Percentiles rank a stretch among this genome's conserved stretches.
These are phyloP conservation scores for Aspergillus steynii DNA, from an alignment of 495 filamentous ascomycete species.

Conservation along the genomic window DNA sequence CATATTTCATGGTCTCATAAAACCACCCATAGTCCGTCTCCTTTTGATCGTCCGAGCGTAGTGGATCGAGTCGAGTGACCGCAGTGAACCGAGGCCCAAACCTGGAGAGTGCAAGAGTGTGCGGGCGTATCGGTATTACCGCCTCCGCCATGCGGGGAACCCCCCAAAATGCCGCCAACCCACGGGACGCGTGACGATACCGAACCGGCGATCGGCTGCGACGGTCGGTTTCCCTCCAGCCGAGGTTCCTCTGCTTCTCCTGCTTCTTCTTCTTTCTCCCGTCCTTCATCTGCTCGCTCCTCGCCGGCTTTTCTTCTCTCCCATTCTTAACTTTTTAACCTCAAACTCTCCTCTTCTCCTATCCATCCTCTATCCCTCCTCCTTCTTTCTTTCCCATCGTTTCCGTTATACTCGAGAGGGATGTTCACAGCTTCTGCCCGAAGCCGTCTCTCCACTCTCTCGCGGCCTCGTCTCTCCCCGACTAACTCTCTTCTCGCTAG, in stretches of 20 bases:
- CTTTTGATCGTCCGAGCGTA: too few relatives aligned
- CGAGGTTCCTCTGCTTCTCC: conserved; percentile 23
- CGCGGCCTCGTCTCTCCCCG: conserved; percentile 43
- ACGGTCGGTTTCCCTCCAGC: conserved; percentile 13
- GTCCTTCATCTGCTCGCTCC: conserved; percentile 18
- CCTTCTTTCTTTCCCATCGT: conserved; percentile 10
- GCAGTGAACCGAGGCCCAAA: conserved; percentile 3
- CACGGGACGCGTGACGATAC: conserved; percentile 11
- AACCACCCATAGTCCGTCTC: too few relatives aligned
- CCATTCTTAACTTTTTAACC: conserved; percentile 13
- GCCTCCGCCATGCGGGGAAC: background rate
- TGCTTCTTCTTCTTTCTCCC: conserved; percentile 18
- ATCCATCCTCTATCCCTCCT: conserved; percentile 10
- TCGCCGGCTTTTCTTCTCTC: conserved; percentile 11
- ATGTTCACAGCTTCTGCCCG: conserved; percentile 52
- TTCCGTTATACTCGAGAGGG: conserved; percentile 30
- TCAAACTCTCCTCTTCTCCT: conserved; percentile 13
- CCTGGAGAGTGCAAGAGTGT: background rate
- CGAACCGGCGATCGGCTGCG: conserved; percentile 15
- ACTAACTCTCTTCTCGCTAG: conserved; percentile 39
- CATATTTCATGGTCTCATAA: too few relatives aligned
- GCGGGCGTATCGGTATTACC: conserved; percentile 8
- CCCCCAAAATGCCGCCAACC: background rate
- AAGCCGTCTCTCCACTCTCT: conserved; percentile 46
- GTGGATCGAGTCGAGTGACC: too few relatives aligned